Evolutionary conservation across 108 stramenopile species (phyloP).

Genomic region (Hondaea fermentalgiana): DNA sequence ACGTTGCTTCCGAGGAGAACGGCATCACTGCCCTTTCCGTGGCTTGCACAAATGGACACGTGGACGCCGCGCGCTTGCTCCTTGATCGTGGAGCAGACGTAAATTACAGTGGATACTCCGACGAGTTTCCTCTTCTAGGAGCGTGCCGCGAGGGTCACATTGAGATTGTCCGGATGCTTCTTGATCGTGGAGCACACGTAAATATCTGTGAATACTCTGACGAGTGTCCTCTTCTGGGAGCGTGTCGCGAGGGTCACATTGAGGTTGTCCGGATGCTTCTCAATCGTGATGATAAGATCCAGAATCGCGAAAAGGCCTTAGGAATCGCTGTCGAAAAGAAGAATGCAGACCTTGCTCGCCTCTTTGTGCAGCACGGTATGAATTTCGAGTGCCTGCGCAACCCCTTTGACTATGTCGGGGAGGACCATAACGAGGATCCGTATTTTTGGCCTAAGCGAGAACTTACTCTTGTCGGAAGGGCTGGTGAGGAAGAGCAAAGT

Average conservation of each 20-base stretch:
- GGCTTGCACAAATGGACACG: background rate
- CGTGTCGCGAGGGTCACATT: background rate
- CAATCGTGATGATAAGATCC: background rate
- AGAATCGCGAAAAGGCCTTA: background rate
- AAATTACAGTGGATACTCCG: too few species aligned
- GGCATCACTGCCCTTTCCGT: background rate
- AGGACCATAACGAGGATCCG: background rate
- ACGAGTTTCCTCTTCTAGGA: too few species aligned
- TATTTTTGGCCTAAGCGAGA: background rate
- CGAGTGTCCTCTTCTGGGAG: background rate
- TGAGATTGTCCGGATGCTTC: too few species aligned
- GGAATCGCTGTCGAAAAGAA: background rate
- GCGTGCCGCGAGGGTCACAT: too few species aligned
- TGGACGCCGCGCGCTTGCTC: background rate
- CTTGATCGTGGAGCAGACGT: too few species aligned
- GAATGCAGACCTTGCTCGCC: background rate
- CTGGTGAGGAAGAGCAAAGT: background rate
- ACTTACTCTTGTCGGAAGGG: background rate
- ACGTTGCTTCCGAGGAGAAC: background rate
- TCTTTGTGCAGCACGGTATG: background rate
- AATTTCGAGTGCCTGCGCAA: background rate
- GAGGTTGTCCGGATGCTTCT: background rate
- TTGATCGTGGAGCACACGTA: background rate
- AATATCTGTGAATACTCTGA: background rate
- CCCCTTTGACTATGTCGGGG: background rate